Conservation (phyloP, 2,329 filamentous ascomycete genomes). For the Arthroderma sp. region DNA sequence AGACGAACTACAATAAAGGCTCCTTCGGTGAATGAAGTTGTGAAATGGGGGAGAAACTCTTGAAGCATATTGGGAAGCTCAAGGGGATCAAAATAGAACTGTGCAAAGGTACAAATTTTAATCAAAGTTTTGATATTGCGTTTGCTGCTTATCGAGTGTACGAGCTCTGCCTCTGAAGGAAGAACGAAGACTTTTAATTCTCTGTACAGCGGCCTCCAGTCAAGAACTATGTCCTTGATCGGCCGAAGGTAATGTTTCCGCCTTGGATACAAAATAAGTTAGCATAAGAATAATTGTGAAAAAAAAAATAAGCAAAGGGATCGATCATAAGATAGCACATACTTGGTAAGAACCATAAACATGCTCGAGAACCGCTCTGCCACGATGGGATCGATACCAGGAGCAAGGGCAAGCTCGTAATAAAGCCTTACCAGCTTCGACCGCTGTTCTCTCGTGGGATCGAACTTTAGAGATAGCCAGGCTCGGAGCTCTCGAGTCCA, state of each 20-base stretch:
- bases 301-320: background rate
- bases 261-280: constrained; percentile 38
- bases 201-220: constrained; percentile 87
- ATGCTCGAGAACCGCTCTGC: constrained; percentile 90
- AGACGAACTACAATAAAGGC: constrained; percentile 86
- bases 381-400: constrained; percentile 68
- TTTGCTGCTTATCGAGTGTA: constrained; percentile 51
- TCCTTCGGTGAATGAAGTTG: constrained; percentile 79
- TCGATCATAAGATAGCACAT: constrained; percentile 33
- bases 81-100: constrained; percentile 82
- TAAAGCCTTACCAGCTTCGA: constrained; percentile 80
- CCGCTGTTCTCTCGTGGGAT: constrained; percentile 74
- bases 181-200: constrained; percentile 85
- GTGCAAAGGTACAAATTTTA: constrained; percentile 80
- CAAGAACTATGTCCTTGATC: constrained; percentile 74
- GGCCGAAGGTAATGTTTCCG: constrained; percentile 93
- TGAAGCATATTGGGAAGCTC: constrained; percentile 73
- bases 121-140: constrained; percentile 61
- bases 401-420: constrained; percentile 84
- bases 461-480: constrained; percentile 95
- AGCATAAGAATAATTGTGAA: constrained; percentile 10
- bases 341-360: constrained; percentile 94
- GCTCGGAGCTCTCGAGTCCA: constrained; percentile 94
- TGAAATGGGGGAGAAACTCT: constrained; percentile 76
- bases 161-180: constrained; percentile 61